Percentiles rank a stretch among this genome's conserved stretches.
phyloP scores from a whole-genome alignment of 2,329 filamentous ascomycete species.

The Epichloe amarillans region DNA sequence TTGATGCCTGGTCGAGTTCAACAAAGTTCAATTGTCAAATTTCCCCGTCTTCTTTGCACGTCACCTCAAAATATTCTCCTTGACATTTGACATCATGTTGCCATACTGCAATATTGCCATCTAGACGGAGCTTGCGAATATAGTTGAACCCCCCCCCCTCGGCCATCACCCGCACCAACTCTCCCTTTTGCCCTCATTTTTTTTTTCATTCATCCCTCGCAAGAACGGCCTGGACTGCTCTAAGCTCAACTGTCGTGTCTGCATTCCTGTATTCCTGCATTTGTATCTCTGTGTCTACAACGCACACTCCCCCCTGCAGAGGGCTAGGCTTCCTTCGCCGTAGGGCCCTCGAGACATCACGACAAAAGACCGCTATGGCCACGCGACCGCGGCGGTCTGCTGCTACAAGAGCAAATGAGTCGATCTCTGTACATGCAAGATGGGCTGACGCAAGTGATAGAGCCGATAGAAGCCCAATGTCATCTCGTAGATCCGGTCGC shows the following conservation, averaged over 20 bases:
- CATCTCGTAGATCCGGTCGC: constrained; percentile 38
- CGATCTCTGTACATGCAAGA: constrained; percentile 28
- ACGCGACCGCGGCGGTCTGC: constrained; percentile 34
- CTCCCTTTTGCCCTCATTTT: not conserved
- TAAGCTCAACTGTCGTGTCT: not conserved
- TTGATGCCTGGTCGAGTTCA: not conserved
- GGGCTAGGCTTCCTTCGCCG: not conserved
- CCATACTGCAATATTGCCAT: no score
- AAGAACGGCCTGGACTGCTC: not conserved
- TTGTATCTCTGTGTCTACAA: not conserved
- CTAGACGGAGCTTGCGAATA: no score
- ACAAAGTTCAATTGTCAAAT: not conserved
- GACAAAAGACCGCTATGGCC: constrained; percentile 23
- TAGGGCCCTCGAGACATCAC: not conserved
- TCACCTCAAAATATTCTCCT: no score
- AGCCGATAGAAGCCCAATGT: constrained; percentile 30
- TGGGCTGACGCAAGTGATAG: constrained; percentile 27
- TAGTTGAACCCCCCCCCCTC: no score
- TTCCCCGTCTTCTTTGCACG: not conserved
- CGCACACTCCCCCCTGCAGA: not conserved
- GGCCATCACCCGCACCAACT: no score
- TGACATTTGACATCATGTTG: no score
- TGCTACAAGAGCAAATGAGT: constrained; percentile 28
- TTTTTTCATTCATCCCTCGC: not conserved
- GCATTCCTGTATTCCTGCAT: not conserved